A percentile compares a stretch with the other conserved stretches of the same genome.
phyloP scores from a whole-genome alignment of 257 asterid species.

The Anisodus tanguticus region DNA sequence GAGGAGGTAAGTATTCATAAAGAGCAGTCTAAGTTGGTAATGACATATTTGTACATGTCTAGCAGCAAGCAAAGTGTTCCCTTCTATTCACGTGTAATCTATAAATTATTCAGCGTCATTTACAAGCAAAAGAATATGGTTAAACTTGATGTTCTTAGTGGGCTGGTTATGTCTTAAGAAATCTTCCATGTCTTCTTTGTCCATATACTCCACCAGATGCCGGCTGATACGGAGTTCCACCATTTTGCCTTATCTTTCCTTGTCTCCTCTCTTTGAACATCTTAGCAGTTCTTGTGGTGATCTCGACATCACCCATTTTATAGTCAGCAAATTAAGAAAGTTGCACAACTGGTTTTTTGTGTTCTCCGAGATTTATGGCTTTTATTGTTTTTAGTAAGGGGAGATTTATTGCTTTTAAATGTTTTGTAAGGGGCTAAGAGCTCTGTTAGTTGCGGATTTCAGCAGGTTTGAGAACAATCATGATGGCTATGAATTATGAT shows the following conservation, averaged over 20 bases:
- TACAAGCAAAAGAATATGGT: neutral
- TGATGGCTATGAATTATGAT: neutral
- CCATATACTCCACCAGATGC: constrained; percentile 9
- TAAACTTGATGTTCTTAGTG: neutral
- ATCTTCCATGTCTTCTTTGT: neutral
- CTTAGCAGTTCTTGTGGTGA: neutral
- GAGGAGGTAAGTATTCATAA: neutral
- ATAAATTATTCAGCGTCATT: neutral
- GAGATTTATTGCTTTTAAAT: neutral
- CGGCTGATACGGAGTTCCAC: neutral
- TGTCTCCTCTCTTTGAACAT: neutral
- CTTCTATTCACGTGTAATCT: neutral
- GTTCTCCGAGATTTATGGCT: neutral
- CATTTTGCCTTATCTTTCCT: neutral
- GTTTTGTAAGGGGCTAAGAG: neutral
- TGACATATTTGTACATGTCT: neutral
- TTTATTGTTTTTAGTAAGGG: too few species aligned
- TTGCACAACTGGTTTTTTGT: neutral
- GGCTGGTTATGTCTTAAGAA: neutral
- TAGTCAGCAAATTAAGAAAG: neutral
- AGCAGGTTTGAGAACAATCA: neutral
- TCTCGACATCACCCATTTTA: neutral
- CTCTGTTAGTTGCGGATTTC: constrained; percentile 4
- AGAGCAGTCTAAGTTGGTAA: neutral
- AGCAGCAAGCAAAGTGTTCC: neutral